Base-by-base conservation (phyloP, 345 rosid species). In the Stellera chamaejasme region DNA sequence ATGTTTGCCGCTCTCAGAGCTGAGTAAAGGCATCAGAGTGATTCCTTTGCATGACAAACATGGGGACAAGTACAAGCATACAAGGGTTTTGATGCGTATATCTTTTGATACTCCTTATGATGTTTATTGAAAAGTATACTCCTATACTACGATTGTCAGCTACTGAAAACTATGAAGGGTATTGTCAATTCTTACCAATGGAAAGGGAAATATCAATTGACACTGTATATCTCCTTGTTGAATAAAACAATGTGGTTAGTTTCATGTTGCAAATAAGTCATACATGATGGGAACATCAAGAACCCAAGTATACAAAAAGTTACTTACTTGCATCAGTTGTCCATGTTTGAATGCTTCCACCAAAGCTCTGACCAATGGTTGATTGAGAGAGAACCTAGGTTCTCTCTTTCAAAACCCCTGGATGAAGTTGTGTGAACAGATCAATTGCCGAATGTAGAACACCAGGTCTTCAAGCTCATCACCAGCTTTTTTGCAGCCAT, bases 71-170 rank as follows among this genome's bases (percentile, higher is more conserved):
- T 73, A 77, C 69, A 59, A 48, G 19, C 62, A 69, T 3, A 79
- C 56, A 6, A 83, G 71, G 80, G 88, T 87, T 41, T 90, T 87
- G 27, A 32, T 87, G 71, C 67, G 61, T 8, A 69, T 83, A 26
- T 64, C 72, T 26, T 77, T 83, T 27, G 72, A 42, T 10, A 6
- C 15, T 41, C 45, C 54, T 39, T 63, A 48, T 19, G 51, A 52
- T 27, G 0, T 9, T 10, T 50, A 32, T 32, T 32, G 39, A 47
- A 47, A 47, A 32, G 8, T 8, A 32, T 32, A 32, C 4, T 8
- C 39, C 39, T 1, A 32, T 8, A 32, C 8, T 32, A 32, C 39
- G 0, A 32, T 32, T 32, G 39, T 32, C 8, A 5, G 39, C 39
- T 32, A 32, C 39, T 8, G 8, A 32, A 5, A 32, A 32, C 39